phyloP scores from a whole-genome alignment of 2,329 filamentous ascomycete genomes.

The Byssochlamys sp. region DNA sequence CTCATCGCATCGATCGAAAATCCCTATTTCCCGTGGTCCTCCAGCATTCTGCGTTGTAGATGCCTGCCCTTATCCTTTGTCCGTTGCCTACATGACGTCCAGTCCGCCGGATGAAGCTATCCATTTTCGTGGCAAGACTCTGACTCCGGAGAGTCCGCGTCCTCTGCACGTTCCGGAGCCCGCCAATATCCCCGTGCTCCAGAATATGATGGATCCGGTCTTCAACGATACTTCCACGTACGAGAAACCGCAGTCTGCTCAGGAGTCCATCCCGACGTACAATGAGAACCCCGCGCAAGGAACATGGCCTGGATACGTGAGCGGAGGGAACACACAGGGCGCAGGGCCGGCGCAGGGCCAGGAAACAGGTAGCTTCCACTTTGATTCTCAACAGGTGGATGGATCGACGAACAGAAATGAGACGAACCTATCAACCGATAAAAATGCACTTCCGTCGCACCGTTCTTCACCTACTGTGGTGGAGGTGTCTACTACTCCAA shows the following conservation, averaged over 20 bases:
- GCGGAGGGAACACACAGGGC: neutral
- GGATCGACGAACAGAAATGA: slow-evolving; percentile 18
- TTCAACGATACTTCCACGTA: slow-evolving; percentile 59
- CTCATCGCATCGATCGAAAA: slow-evolving; percentile 25
- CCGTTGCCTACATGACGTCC: slow-evolving; percentile 45
- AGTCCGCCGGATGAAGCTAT: slow-evolving; percentile 39
- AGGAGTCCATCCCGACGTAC: slow-evolving; percentile 10
- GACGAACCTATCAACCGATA: slow-evolving; percentile 16
- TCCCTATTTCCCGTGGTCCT: slow-evolving; percentile 10
- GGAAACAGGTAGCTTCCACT: slow-evolving; percentile 25
- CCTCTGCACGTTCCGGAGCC: slow-evolving; percentile 60
- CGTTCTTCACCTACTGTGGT: slow-evolving; percentile 10
- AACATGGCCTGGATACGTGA: neutral
- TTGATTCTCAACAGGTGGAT: slow-evolving; percentile 15
- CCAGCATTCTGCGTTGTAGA: slow-evolving; percentile 22
- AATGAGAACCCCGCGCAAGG: slow-evolving; percentile 9
- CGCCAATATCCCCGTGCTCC: slow-evolving; percentile 58
- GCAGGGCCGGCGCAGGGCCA: slow-evolving; percentile 9
- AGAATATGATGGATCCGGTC: slow-evolving; percentile 61
- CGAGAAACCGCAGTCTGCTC: slow-evolving; percentile 31
- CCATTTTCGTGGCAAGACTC: slow-evolving; percentile 55
- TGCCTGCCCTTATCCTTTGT: slow-evolving; percentile 27
- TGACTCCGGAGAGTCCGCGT: slow-evolving; percentile 62
- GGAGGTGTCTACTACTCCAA: slow-evolving; percentile 7
- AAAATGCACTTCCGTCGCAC: slow-evolving; percentile 10